Evolutionary conservation across 2,329 filamentous ascomycete species (phyloP).

Genomic region (Teratosphaeria nubilosa): DNA sequence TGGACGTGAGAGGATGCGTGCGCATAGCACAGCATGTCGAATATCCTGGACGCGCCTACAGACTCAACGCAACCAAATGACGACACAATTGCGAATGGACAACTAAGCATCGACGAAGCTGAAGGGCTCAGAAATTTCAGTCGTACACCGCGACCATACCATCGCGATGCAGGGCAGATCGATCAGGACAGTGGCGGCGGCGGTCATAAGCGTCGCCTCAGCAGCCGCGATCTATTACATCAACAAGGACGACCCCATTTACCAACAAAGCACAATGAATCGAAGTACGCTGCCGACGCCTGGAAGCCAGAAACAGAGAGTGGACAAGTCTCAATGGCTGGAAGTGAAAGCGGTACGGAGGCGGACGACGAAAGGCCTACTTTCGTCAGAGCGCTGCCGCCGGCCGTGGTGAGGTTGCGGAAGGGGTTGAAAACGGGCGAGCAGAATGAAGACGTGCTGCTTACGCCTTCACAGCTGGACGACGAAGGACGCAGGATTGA

Average conservation of each 20-base stretch:
- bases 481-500: slow-evolving; percentile 33
- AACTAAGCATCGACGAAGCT: slow-evolving; percentile 8
- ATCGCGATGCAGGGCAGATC: slow-evolving; percentile 15
- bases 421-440: slow-evolving; percentile 62
- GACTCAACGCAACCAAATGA: neutral
- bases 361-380: slow-evolving; percentile 76
- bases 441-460: slow-evolving; percentile 31
- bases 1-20: neutral
- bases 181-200: slow-evolving; percentile 9
- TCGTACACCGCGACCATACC: slow-evolving; percentile 22
- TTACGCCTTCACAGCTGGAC: slow-evolving; percentile 39
- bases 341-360: slow-evolving; percentile 86
- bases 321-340: slow-evolving; percentile 40
- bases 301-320: slow-evolving; percentile 6
- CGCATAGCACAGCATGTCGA: neutral
- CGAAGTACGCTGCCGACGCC: neutral
- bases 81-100: neutral
- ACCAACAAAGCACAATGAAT: slow-evolving; percentile 1
- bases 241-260: slow-evolving; percentile 9
- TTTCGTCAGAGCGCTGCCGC: slow-evolving; percentile 73
- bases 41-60: neutral
- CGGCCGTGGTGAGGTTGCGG: slow-evolving; percentile 59
- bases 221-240: slow-evolving; percentile 8
- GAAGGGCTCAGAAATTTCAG: slow-evolving; percentile 9
- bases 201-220: slow-evolving; percentile 8